Evolutionary conservation across 106 monocot species (phyloP).

Genomic region (Platanthera guangdongensis): DNA sequence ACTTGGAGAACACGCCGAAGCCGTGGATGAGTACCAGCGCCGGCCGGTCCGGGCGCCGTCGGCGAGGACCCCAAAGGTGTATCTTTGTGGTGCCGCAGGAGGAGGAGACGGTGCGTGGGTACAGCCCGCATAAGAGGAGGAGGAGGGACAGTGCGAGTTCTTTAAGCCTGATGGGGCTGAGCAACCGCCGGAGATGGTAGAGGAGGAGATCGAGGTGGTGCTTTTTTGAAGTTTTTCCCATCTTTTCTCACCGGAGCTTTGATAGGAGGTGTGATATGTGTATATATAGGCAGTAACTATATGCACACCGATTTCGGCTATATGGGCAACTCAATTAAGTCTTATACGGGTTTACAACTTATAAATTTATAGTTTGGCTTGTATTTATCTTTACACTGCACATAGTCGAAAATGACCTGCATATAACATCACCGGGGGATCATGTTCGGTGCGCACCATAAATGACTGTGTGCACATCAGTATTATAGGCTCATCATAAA

Average conservation of each 20-base stretch:
- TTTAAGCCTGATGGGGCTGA: not conserved
- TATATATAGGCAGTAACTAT: not conserved
- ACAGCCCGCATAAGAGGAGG: slow-evolving; percentile 13
- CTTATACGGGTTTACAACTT: too few species aligned
- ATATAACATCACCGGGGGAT: too few species aligned
- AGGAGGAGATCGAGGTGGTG: not conserved
- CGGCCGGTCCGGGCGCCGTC: not conserved
- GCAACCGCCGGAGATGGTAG: not conserved
- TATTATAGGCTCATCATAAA: too few species aligned
- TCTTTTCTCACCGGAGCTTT: not conserved
- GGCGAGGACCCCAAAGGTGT: slow-evolving; percentile 3
- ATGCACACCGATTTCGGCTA: too few species aligned
- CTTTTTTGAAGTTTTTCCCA: not conserved
- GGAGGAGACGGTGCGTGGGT: not conserved
- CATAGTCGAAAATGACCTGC: too few species aligned
- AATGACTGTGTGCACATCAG: too few species aligned
- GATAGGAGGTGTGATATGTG: not conserved
- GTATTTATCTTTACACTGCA: too few species aligned
- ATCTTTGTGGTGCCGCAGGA: slow-evolving; percentile 10
- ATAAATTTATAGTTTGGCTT: too few species aligned
- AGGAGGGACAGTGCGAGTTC: slow-evolving; percentile 7
- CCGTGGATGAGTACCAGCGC: slow-evolving; percentile 53
- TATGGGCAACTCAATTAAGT: too few species aligned
- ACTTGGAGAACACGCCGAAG: slow-evolving; percentile 52
- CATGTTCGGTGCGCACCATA: too few species aligned